These are phyloP conservation scores for Candida sp. DNA, from an alignment of 1,139 yeast genomes.

Conservation along the genomic window DNA sequence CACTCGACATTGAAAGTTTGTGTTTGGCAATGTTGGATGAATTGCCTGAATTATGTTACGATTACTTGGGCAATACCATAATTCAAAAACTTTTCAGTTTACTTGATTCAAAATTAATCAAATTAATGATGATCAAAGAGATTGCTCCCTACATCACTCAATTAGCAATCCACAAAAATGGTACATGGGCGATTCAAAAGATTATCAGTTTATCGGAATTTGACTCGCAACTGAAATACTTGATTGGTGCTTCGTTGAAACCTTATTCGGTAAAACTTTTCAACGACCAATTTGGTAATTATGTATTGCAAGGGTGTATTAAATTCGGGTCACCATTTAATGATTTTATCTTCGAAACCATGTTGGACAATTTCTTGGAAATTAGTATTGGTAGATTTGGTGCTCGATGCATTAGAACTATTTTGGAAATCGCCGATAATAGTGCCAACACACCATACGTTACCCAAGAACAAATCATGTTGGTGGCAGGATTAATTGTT, in stretches of 20 bases:
- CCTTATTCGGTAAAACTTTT: conserved; percentile 86
- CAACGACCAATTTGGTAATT: conserved; percentile 95
- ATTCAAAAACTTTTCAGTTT: conserved; percentile 85
- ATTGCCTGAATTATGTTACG: conserved; percentile 87
- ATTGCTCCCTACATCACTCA: conserved; percentile 83
- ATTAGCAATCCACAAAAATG: conserved; percentile 94
- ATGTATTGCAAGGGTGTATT: conserved; percentile 91
- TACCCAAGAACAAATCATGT: conserved; percentile 63
- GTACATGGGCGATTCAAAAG: conserved; percentile 99
- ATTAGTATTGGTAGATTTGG: conserved; percentile 92
- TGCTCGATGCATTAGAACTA: conserved; percentile 91
- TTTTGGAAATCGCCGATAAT: conserved; percentile 70
- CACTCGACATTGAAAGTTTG: conserved; percentile 71
- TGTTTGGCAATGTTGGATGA: conserved; percentile 86
- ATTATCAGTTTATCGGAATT: conserved; percentile 74
- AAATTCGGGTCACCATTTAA: conserved; percentile 88
- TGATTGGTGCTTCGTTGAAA: conserved; percentile 67
- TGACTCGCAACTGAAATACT: conserved; percentile 60
- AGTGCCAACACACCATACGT: conserved; percentile 10
- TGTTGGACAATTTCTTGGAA: conserved; percentile 74
- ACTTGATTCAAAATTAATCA: conserved; percentile 63
- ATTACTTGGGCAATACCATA: conserved; percentile 92
- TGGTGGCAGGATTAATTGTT: conserved; percentile 79
- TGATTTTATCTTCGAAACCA: conserved; percentile 84
- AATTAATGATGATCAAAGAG: conserved; percentile 77